Evolutionary conservation across 352 stramenopile genomes (phyloP).

Genomic region (Pythium sp.): DNA sequence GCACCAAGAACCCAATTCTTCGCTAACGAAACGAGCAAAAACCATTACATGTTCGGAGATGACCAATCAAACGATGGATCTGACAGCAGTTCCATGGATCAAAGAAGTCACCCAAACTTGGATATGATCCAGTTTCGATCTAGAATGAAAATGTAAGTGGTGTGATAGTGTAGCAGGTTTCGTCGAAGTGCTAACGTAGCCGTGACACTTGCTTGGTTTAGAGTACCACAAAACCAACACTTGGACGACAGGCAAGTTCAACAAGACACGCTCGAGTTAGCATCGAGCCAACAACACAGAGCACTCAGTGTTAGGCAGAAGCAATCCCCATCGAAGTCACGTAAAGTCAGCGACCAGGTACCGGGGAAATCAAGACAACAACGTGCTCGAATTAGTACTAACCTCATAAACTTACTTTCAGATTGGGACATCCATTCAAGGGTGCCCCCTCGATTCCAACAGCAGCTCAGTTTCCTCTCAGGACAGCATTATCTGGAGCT

Average conservation of each 20-base stretch:
- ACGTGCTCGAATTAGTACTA: neutral
- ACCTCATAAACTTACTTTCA: neutral
- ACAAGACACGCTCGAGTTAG: neutral
- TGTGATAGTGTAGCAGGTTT: neutral
- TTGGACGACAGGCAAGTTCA: neutral
- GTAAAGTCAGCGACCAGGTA: neutral
- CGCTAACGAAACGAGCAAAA: neutral
- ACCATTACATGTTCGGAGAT: neutral
- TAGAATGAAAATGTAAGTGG: neutral
- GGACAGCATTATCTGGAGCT: constrained; percentile 32
- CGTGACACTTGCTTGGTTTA: neutral
- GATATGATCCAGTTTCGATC: neutral
- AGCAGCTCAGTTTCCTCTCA: constrained; percentile 29
- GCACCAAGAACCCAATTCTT: neutral
- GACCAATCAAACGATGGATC: neutral
- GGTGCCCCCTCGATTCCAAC: neutral
- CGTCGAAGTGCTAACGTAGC: constrained; percentile 7
- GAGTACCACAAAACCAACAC: neutral
- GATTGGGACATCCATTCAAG: neutral
- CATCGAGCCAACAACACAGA: neutral
- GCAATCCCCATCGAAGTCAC: neutral
- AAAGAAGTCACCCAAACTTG: neutral
- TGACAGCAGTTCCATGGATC: neutral
- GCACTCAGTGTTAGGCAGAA: neutral
- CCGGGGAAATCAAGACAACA: too few relatives aligned